These are phyloP conservation scores for Phascolomyces articulosus DNA, from an alignment of 371 early-diverging fungal species.

Conservation along the genomic window DNA sequence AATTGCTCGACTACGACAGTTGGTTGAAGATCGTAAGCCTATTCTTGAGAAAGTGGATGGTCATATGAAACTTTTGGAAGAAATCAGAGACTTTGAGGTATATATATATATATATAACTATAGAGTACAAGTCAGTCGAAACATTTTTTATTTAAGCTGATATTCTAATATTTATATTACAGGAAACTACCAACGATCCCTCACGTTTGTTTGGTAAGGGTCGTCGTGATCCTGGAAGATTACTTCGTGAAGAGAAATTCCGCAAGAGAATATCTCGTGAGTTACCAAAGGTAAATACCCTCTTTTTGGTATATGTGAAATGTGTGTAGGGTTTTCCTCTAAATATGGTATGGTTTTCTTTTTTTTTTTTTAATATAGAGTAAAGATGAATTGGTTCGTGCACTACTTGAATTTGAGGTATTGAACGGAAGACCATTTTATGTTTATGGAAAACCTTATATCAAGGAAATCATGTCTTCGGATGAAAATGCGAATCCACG, in stretches of 20 bases:
- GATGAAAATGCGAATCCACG: conserved; percentile 18
- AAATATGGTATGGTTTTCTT: no score
- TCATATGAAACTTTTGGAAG: conserved; percentile 42
- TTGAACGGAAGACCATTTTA: conserved; percentile 34
- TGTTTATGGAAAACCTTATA: conserved; percentile 43
- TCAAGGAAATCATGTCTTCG: conserved; percentile 20
- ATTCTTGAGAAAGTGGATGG: conserved; percentile 43
- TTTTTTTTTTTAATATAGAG: no score
- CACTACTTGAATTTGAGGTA: conserved; percentile 39
- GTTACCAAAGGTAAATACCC: conserved; percentile 33
- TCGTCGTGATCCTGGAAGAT: conserved; percentile 49
- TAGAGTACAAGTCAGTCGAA: no score
- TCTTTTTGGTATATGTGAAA: no score
- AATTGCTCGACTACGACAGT: conserved; percentile 31
- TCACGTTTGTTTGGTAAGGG: conserved; percentile 49
- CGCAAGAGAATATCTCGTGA: conserved; percentile 45
- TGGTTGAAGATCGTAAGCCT: conserved; percentile 40
- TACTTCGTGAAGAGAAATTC: conserved; percentile 51
- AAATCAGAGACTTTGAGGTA: conserved; percentile 47
- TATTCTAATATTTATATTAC: neutral
- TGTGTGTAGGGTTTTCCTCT: no score
- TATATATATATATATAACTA: no score
- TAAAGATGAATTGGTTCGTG: conserved; percentile 39
- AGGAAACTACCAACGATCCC: conserved; percentile 44
- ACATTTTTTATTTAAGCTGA: no score